Evolutionary conservation across 768 basidiomycete species (phyloP), one percentile per base, ranked within the genome.

Genomic region (Lentinula sp.): DNA sequence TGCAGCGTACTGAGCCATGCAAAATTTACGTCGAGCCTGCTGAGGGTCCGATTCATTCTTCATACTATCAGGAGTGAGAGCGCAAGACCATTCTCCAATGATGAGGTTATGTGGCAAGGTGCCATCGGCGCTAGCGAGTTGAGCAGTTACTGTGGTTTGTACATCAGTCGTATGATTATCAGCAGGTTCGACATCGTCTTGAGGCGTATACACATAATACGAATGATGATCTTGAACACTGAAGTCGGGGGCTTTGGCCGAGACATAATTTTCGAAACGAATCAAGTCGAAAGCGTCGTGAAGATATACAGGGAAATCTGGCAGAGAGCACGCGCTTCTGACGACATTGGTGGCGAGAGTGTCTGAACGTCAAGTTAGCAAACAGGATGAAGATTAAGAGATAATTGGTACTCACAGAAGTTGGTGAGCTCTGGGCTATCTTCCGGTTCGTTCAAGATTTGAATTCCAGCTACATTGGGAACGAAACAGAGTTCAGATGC

Each of bases 81-180:
- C 88, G 21, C 86, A 90, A n/a, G 88, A 90, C 84, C 86, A 94
- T 68, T 94, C 92, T 23, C 82, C 91, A 2, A 93, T 79, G n/a
- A 94, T 78, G 11, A 95, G 70, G 21, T 85, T 85, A 8, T 74
- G 66, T 8, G 66, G 70, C 48, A 71, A 66, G 45, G 66, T 65
- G 13, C 46, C 54, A 7, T 73, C 70, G 1, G 70, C 69, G 1
- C 59, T 61, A 11, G 66, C 66, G 65, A 69, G 69, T 52, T 67
- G 75, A 66, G 69, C 70, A 63, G 65, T 84, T 68, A 66, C 78
- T 65, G 49, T 69, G 59, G 71, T 59, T 68, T 71, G 8, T 73
- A 88, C 49, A 69, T 79, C 70, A 74, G 75, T 15, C 8, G 85
- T 83, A 65, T 89, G 91, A 60, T 84, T 74, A 23, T 80, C 73